phyloP scores from a whole-genome alignment of 106 monocot species.

The Allium fistulosum region DNA sequence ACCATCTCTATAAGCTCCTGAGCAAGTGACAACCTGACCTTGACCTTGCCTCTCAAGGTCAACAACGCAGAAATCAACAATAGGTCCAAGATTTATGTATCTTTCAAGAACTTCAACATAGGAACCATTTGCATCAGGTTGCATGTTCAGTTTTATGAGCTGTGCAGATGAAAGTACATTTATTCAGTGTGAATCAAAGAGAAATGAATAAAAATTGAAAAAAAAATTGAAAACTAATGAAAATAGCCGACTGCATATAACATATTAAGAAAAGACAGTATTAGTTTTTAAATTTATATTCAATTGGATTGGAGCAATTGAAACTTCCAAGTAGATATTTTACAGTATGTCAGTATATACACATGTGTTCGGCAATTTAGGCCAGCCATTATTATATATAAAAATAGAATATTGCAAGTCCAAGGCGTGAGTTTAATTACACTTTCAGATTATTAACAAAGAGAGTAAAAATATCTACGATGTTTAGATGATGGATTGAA shows the following conservation, averaged over 20 bases:
- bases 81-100: conserved; percentile 96
- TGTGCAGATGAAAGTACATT: conserved; percentile 13
- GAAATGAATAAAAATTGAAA: neutral
- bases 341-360: too few species aligned
- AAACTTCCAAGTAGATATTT: too few species aligned
- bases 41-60: conserved; percentile 99
- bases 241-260: too few species aligned
- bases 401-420: too few species aligned
- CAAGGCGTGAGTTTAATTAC: too few species aligned
- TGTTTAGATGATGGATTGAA: neutral
- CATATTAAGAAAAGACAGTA: neutral
- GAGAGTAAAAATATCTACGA: neutral
- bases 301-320: too few species aligned
- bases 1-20: conserved; percentile 97
- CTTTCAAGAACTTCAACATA: conserved; percentile 95
- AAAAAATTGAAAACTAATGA: neutral
- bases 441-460: too few species aligned
- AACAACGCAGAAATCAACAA: conserved; percentile 97
- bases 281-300: neutral
- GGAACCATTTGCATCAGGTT: conserved; percentile 92
- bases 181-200: neutral
- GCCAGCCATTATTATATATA: too few species aligned
- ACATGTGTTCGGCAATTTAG: too few species aligned
- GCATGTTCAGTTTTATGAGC: conserved; percentile 93
- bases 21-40: conserved; percentile 97